A percentile compares a stretch with the other conserved stretches of the same genome.
Conservation (phyloP, 1,284 basidiomycete genomes). For the Sporisorium iseilematis-ciliati region DNA sequence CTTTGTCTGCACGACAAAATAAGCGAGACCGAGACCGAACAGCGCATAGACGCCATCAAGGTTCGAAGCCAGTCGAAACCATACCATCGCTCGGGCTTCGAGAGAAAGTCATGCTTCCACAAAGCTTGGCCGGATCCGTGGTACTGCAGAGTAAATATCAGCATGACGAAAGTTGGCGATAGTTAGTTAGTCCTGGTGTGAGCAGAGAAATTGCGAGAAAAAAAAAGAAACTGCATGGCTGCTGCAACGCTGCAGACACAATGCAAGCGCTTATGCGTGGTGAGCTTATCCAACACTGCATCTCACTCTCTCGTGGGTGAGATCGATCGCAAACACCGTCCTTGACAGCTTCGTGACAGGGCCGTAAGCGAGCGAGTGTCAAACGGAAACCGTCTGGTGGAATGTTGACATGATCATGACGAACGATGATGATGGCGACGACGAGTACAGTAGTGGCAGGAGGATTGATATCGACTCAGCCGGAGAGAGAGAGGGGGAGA, state of each 20-base stretch:
- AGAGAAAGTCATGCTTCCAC: no score
- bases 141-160: no score
- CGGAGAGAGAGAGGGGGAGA: neutral
- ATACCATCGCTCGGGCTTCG: no score
- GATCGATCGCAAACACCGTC: no score
- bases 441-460: neutral
- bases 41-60: neutral
- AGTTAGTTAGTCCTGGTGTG: no score
- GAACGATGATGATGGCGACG: constrained; percentile 1
- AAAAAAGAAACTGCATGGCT: neutral
- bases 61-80: neutral
- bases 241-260: neutral
- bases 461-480: neutral
- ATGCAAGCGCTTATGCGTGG: neutral
- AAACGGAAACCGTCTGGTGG: neutral
- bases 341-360: neutral
- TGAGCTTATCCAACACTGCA: constrained; percentile 4
- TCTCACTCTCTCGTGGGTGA: neutral
- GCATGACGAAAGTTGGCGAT: no score
- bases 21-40: constrained; percentile 5
- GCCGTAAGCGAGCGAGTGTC: neutral
- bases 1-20: neutral
- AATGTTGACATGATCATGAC: constrained; percentile 26
- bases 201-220: neutral
- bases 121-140: no score